These are phyloP conservation scores for Tolypocladium amazonense DNA, from an alignment of 2,329 filamentous ascomycete species.

Conservation along the genomic window DNA sequence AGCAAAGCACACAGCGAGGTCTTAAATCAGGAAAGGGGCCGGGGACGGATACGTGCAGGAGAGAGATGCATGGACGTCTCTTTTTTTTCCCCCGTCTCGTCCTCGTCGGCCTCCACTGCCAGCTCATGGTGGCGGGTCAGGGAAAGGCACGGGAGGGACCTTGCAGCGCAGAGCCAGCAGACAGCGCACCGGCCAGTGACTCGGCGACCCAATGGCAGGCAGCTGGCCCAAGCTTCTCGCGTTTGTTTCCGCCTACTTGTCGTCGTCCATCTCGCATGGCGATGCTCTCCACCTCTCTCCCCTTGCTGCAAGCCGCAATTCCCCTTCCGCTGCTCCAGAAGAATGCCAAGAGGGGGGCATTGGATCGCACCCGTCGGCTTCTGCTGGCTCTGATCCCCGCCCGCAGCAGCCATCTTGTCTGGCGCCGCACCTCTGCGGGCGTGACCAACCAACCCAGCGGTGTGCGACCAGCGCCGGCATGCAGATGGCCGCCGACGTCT, in stretches of 20 bases:
- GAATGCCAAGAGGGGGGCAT: not conserved
- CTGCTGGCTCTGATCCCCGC: not conserved
- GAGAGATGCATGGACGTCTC: not conserved
- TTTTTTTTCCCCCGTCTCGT: not conserved
- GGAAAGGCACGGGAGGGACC: not conserved
- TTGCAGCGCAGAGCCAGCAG: not conserved
- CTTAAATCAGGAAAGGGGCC: not conserved
- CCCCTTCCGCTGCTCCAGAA: not conserved
- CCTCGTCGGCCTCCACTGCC: not conserved
- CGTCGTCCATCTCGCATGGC: not conserved
- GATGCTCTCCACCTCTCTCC: not conserved
- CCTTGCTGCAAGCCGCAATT: not conserved
- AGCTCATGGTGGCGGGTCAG: not conserved
- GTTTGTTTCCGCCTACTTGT: not conserved
- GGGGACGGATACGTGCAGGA: not conserved
- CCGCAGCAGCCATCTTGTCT: not conserved
- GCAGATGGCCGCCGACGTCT: not conserved
- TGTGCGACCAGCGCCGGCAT: not conserved
- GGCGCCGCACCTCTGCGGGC: not conserved
- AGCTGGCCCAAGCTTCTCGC: not conserved
- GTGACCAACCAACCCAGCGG: not conserved
- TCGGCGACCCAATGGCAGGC: not conserved
- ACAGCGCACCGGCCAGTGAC: not conserved
- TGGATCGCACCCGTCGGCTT: too few relatives aligned
- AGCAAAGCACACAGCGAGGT: not conserved